Evolutionary conservation across 371 early-diverging fungal genomes (phyloP), one percentile per base, ranked within the genome.

Genomic region (Phascolomyces articulosus): DNA sequence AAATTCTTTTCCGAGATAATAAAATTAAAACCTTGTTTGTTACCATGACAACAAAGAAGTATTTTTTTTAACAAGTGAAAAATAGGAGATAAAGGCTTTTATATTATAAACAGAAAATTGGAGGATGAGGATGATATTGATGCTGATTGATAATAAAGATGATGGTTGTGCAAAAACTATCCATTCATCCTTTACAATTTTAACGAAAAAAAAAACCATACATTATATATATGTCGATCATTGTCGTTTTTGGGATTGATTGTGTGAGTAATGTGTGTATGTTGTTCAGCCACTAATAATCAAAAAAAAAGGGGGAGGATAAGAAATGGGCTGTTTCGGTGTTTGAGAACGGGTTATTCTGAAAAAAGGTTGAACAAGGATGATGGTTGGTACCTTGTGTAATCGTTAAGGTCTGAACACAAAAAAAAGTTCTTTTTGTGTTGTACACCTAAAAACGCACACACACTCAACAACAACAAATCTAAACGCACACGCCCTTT

Each of bases 341-440:
- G 34, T 34, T 11, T 11, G 34, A 34, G 44, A 44, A 44, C 44
- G n/a, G 44, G 44, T 44, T 44, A 13, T 44, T 16, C 16, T 15
- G n/a, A n/a, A 44, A 44, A 18, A 44, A 13, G 51, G 51, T 51
- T 51, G n/a, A 51, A 51, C 51, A 51, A 51, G 51, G 51, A 51
- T 51, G 51, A 51, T 51, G 23, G 51, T 51, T 51, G 51, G 47
- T 47, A 23, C 51, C 26, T 51, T 51, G 51, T 51, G 51, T 51
- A 51, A 51, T 51, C 24, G 15, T 51, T 51, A 24, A 51, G 23
- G 21, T 23, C 24, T 51, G 51, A 51, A 51, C 51, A 51, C 51
- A 51, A 51, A 51, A 24, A 47, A 47, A 11, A 47, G n/a, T 51
- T 24, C 13, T 20, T 51, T 51, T 51, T 51, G 15, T n/a, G 44